Conservation (phyloP, 2,329 filamentous ascomycete genomes). For the Beauveria varroae region DNA sequence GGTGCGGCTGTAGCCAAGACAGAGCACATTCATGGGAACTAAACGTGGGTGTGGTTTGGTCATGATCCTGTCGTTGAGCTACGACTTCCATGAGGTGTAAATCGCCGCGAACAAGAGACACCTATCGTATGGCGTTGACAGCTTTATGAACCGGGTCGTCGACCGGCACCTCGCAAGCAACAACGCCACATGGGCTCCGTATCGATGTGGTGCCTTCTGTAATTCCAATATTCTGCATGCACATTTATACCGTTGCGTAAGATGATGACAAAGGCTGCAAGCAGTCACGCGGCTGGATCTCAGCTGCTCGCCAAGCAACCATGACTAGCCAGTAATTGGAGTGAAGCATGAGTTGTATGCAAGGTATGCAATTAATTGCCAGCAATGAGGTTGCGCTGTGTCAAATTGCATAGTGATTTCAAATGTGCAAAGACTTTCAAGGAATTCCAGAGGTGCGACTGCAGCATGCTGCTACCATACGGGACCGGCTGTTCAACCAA, state of each 20-base stretch:
- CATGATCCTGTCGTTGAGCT: background rate
- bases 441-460: no score
- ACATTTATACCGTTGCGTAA: background rate
- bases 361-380: background rate
- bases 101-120: no score
- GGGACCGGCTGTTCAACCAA: no score
- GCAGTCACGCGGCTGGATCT: background rate
- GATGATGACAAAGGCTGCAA: background rate
- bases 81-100: background rate
- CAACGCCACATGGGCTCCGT: background rate
- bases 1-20: conserved; percentile 8
- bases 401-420: no score
- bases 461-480: no score
- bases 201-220: background rate
- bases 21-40: conserved; percentile 8
- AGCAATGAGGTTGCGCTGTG: background rate
- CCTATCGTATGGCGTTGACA: background rate
- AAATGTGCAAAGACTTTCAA: no score
- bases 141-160: background rate
- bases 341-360: background rate
- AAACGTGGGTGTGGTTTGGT: background rate
- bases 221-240: background rate
- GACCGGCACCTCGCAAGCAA: background rate
- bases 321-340: background rate
- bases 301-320: background rate